Base-by-base conservation (phyloP, 306 rosid species). In the Senna tora region DNA sequence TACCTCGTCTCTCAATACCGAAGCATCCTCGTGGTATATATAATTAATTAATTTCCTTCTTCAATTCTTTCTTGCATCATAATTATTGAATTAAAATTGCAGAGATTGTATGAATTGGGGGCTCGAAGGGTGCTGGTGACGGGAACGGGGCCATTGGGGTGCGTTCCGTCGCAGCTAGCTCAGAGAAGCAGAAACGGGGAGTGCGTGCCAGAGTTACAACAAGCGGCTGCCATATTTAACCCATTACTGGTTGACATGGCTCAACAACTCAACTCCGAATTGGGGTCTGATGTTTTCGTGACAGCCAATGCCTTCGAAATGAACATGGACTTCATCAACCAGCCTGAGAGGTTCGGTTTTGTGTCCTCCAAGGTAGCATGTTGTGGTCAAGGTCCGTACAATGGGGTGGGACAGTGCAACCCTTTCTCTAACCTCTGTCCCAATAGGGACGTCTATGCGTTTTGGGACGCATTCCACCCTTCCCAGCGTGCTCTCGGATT, bases 301-400 rank as follows among this genome's bases (percentile, higher is more conserved):
- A 34, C 75, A 32, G 93, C 61, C 57, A 77, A 88, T 75, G 86
- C 87, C 14, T 76, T 55, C 50, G 75, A 51, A 51, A 86, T 85
- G 86, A 72, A 83, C 59, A 61, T 74, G 79, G 65, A 88, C 75
- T 72, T 88, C 87, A 32, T 88, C 81, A 52, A 2, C 62, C 1
- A 55, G 45, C 93, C 90, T 57, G 53, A 61, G 34, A 61, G 52
- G 52, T 88, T 67, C 60, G 92, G 92, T 20, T 90, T 87, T 74
- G 79, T 80, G 25, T 81, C 92, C 17, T 82, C 90, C 17, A 85
- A 85, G 62, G 57, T 77, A 30, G 89, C 93, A 36, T 90, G 96
- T 73, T 87, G 91, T 54, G 96, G 91, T 1, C 93, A 82, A 82
- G 96, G 96, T 30, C 88, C 86, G 6, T 90, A 69, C 82, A 85